Conservation (phyloP, 106 monocot genomes). For the Allium sativum region DNA sequence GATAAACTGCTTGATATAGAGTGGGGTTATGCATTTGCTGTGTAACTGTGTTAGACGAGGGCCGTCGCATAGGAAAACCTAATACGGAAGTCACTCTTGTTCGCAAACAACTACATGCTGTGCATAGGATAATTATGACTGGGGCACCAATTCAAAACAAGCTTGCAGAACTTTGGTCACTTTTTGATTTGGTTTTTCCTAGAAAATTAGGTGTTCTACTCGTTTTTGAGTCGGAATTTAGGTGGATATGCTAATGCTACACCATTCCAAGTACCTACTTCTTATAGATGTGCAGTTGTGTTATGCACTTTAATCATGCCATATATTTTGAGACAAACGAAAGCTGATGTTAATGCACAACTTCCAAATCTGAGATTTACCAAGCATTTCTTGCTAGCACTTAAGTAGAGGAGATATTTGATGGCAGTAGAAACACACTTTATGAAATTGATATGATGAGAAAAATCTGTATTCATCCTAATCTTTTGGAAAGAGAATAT, state of each 20-base stretch:
- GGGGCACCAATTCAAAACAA: constrained; percentile 99
- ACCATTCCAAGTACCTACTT: constrained; percentile 90
- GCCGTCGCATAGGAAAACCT: constrained; percentile 90
- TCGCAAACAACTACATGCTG: constrained; percentile 89
- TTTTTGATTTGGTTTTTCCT: constrained; percentile 98
- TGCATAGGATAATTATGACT: constrained; percentile 93
- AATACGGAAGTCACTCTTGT: constrained; percentile 87
- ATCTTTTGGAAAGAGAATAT: constrained; percentile 86
- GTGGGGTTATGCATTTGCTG: constrained; percentile 99
- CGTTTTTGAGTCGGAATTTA: constrained; percentile 84
- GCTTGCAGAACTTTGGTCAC: constrained; percentile 90
- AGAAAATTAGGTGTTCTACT: constrained; percentile 92
- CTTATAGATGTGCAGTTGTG: constrained; percentile 89
- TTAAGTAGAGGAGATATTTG: constrained; percentile 95
- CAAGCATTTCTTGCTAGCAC: constrained; percentile 90
- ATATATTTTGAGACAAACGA: constrained; percentile 85
- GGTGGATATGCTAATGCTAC: constrained; percentile 97
- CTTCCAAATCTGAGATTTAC: constrained; percentile 89
- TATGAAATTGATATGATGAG: constrained; percentile 96
- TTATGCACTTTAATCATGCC: constrained; percentile 88
- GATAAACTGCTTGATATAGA: constrained; percentile 82
- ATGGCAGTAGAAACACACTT: constrained; percentile 76
- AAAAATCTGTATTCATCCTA: constrained; percentile 97
- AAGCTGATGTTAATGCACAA: constrained; percentile 85
- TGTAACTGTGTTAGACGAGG: constrained; percentile 86